Evolutionary conservation across 2,329 filamentous ascomycete genomes (phyloP), one percentile per base, ranked within the genome.

Genomic region (Aspergillus ibericus): DNA sequence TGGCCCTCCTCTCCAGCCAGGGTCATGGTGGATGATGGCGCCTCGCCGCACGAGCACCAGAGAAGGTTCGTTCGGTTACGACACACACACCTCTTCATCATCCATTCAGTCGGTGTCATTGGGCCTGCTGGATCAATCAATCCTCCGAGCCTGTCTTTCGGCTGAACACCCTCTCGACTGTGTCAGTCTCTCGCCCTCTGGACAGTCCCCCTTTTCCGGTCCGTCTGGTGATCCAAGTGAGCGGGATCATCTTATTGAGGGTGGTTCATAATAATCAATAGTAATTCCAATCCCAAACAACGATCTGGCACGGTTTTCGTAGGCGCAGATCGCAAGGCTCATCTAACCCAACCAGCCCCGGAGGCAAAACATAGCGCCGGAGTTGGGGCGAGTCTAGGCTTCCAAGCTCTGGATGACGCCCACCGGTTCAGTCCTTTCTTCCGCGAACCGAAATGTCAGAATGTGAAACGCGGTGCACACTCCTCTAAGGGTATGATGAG

Each of bases 11-110:
- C 51, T 22, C 18, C 51, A 53, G 29, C 38, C 22, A 42, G 38
- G 38, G 38, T 22, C 38, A 42, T 42, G 38, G 38, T 42, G 38
- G 38, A 42, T 42, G 40, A 53, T 42, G 40, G 29, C 47, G 50
- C 36, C 25, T 54, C 29, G 52, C 59, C 49, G 50, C 50, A 61
- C 56, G 44, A 61, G 56, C 51, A 56, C 49, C 46, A 57, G 27
- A 56, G 53, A 40, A 59, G 38, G 54, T 42, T 58, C 32, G 55
- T 56, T 59, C 54, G 56, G 59, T 44, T 62, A 60, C 44, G 46
- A 38, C 53, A 53, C 51, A 42, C 36, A 44, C 51, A 53, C 42
- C 44, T 48, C 44, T 48, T 32, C 22, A 16, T 29, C 44, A n/a
- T 29, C 44, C 44, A 48, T 47, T 47, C 42, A 27, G 25, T 48